Conservation (phyloP, 179 eudicot species). For the Spinacia oleracea region DNA sequence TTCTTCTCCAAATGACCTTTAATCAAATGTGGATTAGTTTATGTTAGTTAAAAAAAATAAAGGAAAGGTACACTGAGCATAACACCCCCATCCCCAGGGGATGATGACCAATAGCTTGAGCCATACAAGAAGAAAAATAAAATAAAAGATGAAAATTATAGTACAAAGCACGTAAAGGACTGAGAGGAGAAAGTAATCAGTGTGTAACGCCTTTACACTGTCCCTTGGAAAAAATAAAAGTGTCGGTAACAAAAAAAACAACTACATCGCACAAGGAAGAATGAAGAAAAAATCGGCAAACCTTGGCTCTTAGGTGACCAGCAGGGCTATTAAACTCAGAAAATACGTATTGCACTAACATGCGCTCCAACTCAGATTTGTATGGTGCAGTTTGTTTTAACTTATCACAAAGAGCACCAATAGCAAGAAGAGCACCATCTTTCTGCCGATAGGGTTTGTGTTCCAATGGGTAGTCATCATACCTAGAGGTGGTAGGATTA, state of each 20-base stretch:
- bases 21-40: too few species aligned
- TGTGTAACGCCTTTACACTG: neutral
- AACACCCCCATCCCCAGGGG: neutral
- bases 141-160: too few species aligned
- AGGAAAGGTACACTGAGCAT: neutral
- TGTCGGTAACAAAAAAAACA: neutral
- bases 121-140: too few species aligned
- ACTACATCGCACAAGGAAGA: neutral
- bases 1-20: too few species aligned
- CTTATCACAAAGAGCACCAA: constrained; percentile 95
- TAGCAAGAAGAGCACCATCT: constrained; percentile 99
- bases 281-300: constrained; percentile 28
- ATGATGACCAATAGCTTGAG: too few species aligned
- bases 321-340: constrained; percentile 93
- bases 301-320: constrained; percentile 98
- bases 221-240: neutral
- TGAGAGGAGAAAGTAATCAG: too few species aligned
- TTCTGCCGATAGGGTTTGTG: constrained; percentile 87
- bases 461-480: constrained; percentile 66
- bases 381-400: constrained; percentile 89
- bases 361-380: constrained; percentile 88
- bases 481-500: constrained; percentile 44
- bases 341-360: constrained; percentile 95
- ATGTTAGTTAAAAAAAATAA: too few species aligned
- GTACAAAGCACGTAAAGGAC: too few species aligned